Conservation (phyloP, 257 asterid genomes). For the Knoxia roxburghii region DNA sequence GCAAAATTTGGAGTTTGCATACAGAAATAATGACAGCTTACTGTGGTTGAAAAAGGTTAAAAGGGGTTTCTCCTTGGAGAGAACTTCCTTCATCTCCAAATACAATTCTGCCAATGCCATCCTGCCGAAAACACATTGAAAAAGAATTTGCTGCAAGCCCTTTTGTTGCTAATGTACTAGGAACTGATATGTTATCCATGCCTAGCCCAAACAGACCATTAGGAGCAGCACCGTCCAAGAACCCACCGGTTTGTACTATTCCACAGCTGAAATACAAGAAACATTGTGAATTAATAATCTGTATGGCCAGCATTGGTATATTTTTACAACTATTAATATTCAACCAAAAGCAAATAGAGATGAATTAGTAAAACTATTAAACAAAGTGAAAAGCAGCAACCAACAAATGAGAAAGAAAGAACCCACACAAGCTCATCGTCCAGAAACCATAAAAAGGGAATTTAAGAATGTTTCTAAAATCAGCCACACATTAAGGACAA, state of each 20-base stretch:
- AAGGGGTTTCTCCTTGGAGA: slow-evolving; percentile 59
- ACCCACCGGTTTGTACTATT: slow-evolving; percentile 79
- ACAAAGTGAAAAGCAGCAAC: background rate
- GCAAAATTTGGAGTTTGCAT: background rate
- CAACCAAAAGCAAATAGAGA: no score
- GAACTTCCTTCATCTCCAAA: slow-evolving; percentile 87
- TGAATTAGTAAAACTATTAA: background rate
- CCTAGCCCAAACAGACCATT: slow-evolving; percentile 98
- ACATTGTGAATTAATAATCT: background rate
- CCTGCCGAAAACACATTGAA: slow-evolving; percentile 92
- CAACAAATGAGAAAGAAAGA: background rate
- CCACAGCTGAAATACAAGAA: slow-evolving; percentile 69
- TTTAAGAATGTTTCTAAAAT: background rate
- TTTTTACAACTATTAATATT: no score
- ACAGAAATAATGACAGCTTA: slow-evolving; percentile 30
- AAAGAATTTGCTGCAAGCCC: slow-evolving; percentile 87
- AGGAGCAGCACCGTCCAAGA: slow-evolving; percentile 83
- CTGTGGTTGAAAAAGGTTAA: slow-evolving; percentile 57
- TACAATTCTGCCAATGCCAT: slow-evolving; percentile 80
- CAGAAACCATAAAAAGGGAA: background rate
- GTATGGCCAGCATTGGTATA: background rate
- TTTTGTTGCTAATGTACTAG: slow-evolving; percentile 68
- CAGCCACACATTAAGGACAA: background rate
- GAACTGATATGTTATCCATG: slow-evolving; percentile 61
- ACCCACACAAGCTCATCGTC: background rate